Percentiles rank a stretch among this genome's conserved stretches.
phyloP scores from a whole-genome alignment of 75 land plant genomes.

The Selaginella moellendorffii region DNA sequence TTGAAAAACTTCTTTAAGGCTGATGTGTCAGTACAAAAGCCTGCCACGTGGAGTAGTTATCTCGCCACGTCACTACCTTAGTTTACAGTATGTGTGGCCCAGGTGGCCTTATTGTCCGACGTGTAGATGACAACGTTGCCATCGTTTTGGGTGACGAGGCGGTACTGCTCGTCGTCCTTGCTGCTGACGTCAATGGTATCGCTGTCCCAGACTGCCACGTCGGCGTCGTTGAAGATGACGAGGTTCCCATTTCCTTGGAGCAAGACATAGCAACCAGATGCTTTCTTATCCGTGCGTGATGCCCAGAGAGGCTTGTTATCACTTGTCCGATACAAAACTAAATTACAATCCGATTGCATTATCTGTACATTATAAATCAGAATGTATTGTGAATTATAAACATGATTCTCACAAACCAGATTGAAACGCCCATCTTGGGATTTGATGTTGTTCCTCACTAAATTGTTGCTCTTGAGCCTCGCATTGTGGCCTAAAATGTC shows the following conservation, averaged over 20 bases:
- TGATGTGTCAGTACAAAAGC: no score
- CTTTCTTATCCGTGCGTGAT: slow-evolving; percentile 2
- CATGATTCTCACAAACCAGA: background rate
- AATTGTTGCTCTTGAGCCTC: background rate
- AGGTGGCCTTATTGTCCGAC: background rate
- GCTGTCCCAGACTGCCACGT: background rate
- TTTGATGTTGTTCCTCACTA: background rate
- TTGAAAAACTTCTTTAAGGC: no score
- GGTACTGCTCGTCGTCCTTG: background rate
- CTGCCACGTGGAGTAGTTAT: no score
- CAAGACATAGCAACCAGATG: background rate
- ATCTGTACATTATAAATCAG: no score
- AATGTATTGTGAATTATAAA: no score
- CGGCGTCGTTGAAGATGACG: background rate
- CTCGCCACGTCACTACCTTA: no score
- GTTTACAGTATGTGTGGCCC: slow-evolving; percentile 3
- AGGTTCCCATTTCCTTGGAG: background rate
- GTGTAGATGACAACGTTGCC: slow-evolving; percentile 4
- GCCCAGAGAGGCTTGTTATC: slow-evolving; percentile 4
- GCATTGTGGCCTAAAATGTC: background rate
- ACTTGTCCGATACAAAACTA: background rate
- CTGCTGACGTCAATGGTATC: background rate
- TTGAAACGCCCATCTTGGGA: background rate
- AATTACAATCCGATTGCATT: background rate
- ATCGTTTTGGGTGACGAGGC: slow-evolving; percentile 2